Base-by-base conservation (phyloP, 805 yeast species). In the Zygotorulaspora florentina region DNA sequence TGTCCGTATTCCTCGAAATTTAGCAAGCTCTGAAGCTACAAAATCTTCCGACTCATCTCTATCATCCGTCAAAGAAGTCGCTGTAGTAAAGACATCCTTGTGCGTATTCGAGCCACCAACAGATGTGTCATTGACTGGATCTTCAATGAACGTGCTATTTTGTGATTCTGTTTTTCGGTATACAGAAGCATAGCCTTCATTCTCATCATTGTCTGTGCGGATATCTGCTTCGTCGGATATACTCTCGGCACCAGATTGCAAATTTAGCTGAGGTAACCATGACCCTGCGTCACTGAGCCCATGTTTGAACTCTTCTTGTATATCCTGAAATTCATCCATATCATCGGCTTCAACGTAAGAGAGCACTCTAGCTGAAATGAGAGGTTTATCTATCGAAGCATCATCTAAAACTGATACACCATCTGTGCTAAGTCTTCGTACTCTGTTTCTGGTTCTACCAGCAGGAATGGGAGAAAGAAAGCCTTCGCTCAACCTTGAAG, bases 321-420 rank as follows among this genome's bases (percentile, higher is more conserved):
- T 45, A 48, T 59, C 62, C 38, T 58, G 53, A 46, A 60, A 64
- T 28, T 64, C 68, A 39, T 61, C 61, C 54, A 61, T 51, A 45
- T 64, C 67, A 27, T 61, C 66, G 1, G 61, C 62, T 11, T 50
- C 64, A 26, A 64, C 54, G 26, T 52, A 54, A 1, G 67, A 62
- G 15, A 62, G 39, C 6, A 62, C 61, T 35, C 52, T 57, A 20
- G 64, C 62, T 10, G 65, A 54, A 30, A 57, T 51, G 2, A 58
- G 57, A 4, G 56, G 53, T 16, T 45, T 47, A 25, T 52, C 55
- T 11, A 50, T 27, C 17, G 44, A 45, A 4, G 46, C 48, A 13
- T 48, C 37, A 8, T 41, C 47, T 10, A 50, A 26, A 15, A 46
- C 46, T 16, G 44, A 33, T 8, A 38, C 34, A 30, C 30, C 37